Percentiles rank a stretch among this genome's conserved stretches.
phyloP scores from a whole-genome alignment of 495 filamentous ascomycete species.

The Aspergillus egyptiacus region DNA sequence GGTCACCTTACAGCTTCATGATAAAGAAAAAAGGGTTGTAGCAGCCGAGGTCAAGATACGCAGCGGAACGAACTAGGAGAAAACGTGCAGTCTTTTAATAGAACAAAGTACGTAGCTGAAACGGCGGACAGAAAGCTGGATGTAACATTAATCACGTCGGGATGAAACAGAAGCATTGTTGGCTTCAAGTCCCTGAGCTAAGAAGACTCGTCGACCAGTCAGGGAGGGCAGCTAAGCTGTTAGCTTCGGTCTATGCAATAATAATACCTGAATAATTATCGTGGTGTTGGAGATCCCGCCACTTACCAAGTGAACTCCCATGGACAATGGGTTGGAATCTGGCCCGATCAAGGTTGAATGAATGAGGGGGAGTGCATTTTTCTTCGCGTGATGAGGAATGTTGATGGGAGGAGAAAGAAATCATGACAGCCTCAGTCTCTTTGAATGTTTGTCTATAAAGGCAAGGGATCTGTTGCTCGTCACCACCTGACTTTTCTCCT shows the following conservation, averaged over 20 bases:
- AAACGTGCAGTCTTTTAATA: too few relatives aligned
- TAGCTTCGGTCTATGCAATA: constrained; percentile 1
- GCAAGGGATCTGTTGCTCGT: background rate
- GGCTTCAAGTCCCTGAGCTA: constrained; percentile 9
- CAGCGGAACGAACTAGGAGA: too few relatives aligned
- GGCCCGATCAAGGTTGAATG: too few relatives aligned
- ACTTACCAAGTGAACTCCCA: too few relatives aligned
- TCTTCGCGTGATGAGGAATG: background rate
- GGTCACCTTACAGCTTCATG: background rate
- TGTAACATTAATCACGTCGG: constrained; percentile 11
- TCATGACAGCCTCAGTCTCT: background rate
- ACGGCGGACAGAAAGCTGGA: background rate
- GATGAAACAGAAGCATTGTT: constrained; percentile 16
- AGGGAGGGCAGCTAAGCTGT: background rate
- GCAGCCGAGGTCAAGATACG: constrained; percentile 5
- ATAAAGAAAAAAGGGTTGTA: background rate
- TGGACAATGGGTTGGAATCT: too few relatives aligned
- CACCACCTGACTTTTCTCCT: background rate
- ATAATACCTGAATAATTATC: too few relatives aligned
- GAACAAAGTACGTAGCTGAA: background rate
- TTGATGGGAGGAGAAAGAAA: background rate
- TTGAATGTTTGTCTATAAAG: constrained; percentile 1
- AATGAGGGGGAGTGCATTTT: too few relatives aligned
- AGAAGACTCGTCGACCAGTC: constrained; percentile 4
- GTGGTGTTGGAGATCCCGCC: too few relatives aligned